Evolutionary conservation across 352 stramenopile genomes (phyloP), one percentile per base, ranked within the genome.

Genomic region (Thalassiosira delicatula): DNA sequence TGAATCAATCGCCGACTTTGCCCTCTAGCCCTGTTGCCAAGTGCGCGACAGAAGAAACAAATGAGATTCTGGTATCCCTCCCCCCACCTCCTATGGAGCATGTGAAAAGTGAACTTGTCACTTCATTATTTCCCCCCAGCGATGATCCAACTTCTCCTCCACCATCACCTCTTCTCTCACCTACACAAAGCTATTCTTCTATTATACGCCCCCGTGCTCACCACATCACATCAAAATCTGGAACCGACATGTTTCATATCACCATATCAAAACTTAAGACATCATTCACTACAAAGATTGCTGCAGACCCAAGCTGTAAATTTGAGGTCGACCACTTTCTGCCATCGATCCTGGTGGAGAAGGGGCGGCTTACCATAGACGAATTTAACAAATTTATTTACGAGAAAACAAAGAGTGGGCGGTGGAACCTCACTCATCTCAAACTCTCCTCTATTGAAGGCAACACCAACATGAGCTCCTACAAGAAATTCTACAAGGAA

Each of bases 401-500:
- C 54, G 81, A 85, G n/a, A 92, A 93, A 54, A 72, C 85, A 2
- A 82, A 66, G 35, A 78, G 78, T 65, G 83, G 84, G 12, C 84
- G 71, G 60, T 92, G 83, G 81, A 72, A 72, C 32, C 29, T 87
- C 29, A 70, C 85, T 27, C 33, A 76, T 40, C 42, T 91, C 2
- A 83, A 85, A 37, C 70, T 93, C 33, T 70, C 67, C 54, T 76
- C 68, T 0, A 79, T 87, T 29, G 83, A 53, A 60, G 73, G 61
- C 17, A 79, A 88, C 44, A 65, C 80, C 35, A 84, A 92, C 57
- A 70, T 72, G 33, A 80, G 46, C 51, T 71, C 66, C 29, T 91
- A 89, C 71, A 90, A 90, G 54, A 77, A 33, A 79, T 91, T 89
- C 61, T 91, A 88, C 54, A 90, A 91, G 65, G 83, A 90, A 51